Conservation (phyloP, 495 filamentous ascomycete species). For the Hypoxylon trugodes region DNA sequence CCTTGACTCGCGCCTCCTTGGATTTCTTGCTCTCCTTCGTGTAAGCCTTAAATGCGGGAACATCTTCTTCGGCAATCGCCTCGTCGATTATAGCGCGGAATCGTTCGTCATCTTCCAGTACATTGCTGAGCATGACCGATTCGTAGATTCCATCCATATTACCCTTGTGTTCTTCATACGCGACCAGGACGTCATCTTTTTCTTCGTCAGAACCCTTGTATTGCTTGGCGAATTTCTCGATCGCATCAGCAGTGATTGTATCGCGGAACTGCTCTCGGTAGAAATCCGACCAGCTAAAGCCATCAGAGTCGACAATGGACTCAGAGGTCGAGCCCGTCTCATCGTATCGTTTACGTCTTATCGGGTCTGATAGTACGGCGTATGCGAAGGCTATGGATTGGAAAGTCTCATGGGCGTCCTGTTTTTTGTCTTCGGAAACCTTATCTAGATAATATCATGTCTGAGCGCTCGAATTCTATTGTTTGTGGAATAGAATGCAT, state of each 20-base stretch:
- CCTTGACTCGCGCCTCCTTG: conserved; percentile 68
- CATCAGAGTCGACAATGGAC: conserved; percentile 70
- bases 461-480: conserved; percentile 1
- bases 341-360: conserved; percentile 84
- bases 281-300: conserved; percentile 90
- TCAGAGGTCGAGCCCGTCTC: conserved; percentile 86
- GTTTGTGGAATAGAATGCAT: conserved; percentile 54
- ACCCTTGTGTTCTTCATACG: conserved; percentile 74
- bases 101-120: conserved; percentile 84
- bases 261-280: conserved; percentile 82
- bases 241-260: conserved; percentile 70
- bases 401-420: conserved; percentile 78
- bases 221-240: conserved; percentile 73
- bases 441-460: conserved; percentile 67
- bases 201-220: conserved; percentile 94
- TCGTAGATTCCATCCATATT: conserved; percentile 80
- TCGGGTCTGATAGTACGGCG: conserved; percentile 83
- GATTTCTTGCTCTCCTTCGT: conserved; percentile 72
- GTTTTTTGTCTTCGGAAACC: conserved; percentile 66
- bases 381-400: conserved; percentile 94
- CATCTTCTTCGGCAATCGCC: conserved; percentile 75
- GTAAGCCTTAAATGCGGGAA: conserved; percentile 72
- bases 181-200: conserved; percentile 73
- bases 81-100: conserved; percentile 81
- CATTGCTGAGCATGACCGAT: conserved; percentile 83